Evolutionary conservation across 768 basidiomycete species (phyloP).

Genomic region (Auriscalpium microsporum): DNA sequence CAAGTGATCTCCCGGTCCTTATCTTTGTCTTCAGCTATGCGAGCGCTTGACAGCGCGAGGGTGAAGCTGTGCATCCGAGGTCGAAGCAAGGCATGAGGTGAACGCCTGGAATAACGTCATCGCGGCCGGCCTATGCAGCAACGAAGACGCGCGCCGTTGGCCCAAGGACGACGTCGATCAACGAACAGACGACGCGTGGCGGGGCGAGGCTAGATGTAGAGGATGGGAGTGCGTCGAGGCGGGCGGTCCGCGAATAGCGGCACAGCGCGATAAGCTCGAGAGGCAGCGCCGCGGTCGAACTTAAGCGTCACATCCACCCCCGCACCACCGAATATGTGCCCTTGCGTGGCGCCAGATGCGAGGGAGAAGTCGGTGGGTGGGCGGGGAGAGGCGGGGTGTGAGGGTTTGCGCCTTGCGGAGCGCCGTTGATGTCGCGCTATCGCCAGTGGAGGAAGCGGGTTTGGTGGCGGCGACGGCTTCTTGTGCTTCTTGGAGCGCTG

Average conservation of each 20-base stretch:
- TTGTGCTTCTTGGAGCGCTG: background rate
- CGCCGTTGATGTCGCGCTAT: conserved; percentile 7
- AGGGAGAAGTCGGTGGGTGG: background rate
- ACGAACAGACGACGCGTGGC: no score
- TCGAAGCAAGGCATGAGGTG: no score
- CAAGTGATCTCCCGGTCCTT: no score
- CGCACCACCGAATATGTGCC: background rate
- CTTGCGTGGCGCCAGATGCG: background rate
- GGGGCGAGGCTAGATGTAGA: no score
- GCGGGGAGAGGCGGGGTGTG: conserved; percentile 5
- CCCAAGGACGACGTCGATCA: no score
- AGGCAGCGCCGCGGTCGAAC: conserved; percentile 11
- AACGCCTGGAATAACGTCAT: no score
- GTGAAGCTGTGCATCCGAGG: no score
- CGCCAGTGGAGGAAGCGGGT: conserved; percentile 2
- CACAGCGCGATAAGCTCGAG: conserved; percentile 5
- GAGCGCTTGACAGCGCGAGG: no score
- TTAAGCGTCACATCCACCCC: background rate
- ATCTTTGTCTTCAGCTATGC: no score
- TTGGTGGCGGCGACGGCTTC: conserved; percentile 13
- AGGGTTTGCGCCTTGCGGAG: conserved; percentile 5
- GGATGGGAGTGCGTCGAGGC: no score
- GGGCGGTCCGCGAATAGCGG: conserved; percentile 14
- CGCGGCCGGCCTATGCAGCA: no score
- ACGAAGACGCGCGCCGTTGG: no score